Conservation (phyloP, 768 basidiomycete species). For the Russula abietina region DNA sequence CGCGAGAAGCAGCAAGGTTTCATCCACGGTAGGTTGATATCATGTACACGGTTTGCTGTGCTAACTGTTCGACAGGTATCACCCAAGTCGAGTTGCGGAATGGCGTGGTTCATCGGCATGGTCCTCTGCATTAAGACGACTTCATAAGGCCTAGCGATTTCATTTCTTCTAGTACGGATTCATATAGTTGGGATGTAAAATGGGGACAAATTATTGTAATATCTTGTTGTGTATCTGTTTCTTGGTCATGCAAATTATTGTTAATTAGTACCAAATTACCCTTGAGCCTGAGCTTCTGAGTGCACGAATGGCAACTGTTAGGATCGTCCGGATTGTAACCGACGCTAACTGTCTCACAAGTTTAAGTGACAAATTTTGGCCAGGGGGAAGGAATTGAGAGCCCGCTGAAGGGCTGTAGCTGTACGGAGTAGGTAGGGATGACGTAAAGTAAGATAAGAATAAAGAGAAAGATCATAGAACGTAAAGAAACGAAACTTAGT, state of each 20-base stretch:
- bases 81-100: neutral
- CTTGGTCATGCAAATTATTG: too few relatives aligned
- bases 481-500: too few relatives aligned
- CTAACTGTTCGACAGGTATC: constrained; percentile 1
- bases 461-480: too few relatives aligned
- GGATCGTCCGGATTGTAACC: neutral
- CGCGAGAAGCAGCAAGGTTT: constrained; percentile 33
- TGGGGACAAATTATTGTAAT: too few relatives aligned
- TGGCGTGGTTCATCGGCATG: constrained; percentile 20
- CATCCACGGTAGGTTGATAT: constrained; percentile 19
- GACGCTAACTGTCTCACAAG: neutral
- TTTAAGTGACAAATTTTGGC: neutral
- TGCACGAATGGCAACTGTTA: neutral
- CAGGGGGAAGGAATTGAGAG: neutral
- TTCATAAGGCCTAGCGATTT: neutral
- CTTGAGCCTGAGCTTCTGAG: neutral
- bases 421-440: too few relatives aligned
- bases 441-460: neutral
- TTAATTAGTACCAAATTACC: neutral
- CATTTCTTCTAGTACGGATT: neutral
- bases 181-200: too few relatives aligned
- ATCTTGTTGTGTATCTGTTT: too few relatives aligned
- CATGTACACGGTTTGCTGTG: neutral
- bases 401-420: too few relatives aligned
- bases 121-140: too few relatives aligned